phyloP scores from a whole-genome alignment of 805 yeast genomes.

The Nakazawaea holstii region DNA sequence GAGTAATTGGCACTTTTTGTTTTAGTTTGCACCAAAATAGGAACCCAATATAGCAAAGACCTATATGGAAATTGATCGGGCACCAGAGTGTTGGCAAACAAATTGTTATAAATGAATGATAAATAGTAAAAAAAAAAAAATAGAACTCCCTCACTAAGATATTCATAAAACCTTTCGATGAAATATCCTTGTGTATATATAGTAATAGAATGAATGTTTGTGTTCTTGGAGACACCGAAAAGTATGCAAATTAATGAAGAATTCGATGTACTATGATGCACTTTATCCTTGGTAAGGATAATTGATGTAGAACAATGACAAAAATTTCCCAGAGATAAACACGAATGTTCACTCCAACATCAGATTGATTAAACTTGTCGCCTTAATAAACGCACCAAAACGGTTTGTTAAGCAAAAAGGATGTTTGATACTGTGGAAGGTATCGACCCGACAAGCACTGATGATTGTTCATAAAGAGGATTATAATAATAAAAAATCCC shows the following conservation, averaged over 20 bases:
- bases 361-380: conserved; percentile 2
- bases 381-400: conserved; percentile 11
- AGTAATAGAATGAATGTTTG: conserved; percentile 2
- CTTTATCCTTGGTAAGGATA: background rate
- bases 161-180: background rate
- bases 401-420: conserved; percentile 10
- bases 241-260: background rate
- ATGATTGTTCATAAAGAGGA: conserved; percentile 3
- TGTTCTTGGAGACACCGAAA: conserved; percentile 14
- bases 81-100: conserved; percentile 95
- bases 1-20: conserved; percentile 58
- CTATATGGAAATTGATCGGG: conserved; percentile 34
- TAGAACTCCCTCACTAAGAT: background rate
- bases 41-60: conserved; percentile 56
- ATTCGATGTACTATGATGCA: conserved; percentile 15
- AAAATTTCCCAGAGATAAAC: background rate
- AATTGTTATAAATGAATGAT: conserved; percentile 3
- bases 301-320: background rate
- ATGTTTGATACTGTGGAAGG: conserved; percentile 7
- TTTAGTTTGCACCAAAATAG: conserved; percentile 93
- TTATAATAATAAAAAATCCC: background rate
- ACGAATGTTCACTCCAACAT: background rate
- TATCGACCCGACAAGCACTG: conserved; percentile 3
- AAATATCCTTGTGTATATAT: background rate
- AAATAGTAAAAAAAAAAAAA: background rate